Percentiles rank a stretch among this genome's conserved stretches.
Conservation (phyloP, 2,329 filamentous ascomycete genomes). For the Fusarium avenaceum region DNA sequence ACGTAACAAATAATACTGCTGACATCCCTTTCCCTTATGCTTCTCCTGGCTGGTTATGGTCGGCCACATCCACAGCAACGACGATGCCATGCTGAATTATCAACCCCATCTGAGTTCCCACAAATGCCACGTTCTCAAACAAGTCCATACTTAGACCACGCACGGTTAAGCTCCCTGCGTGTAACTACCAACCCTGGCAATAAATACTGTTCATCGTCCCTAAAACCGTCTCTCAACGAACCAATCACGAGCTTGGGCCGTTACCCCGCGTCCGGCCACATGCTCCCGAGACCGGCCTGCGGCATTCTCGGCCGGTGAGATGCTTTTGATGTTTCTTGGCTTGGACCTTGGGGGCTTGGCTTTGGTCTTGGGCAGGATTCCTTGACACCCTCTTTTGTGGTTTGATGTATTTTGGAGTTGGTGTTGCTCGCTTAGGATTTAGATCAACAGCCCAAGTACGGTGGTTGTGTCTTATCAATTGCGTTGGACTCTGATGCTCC, state of each 20-base stretch:
- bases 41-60: not conserved
- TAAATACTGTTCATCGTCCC: conserved; percentile 2
- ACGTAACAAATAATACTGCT: too few relatives aligned
- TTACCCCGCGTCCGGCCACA: conserved; percentile 48
- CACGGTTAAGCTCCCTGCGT: conserved; percentile 24
- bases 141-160: conserved; percentile 19
- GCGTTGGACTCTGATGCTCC: not conserved
- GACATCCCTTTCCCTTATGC: not conserved
- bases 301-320: conserved; percentile 45
- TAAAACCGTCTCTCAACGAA: conserved; percentile 2
- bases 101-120: conserved; percentile 6
- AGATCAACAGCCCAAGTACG: too few relatives aligned
- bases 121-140: conserved; percentile 36
- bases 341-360: conserved; percentile 1
- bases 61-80: not conserved
- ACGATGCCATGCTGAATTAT: conserved; percentile 3
- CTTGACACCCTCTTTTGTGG: conserved; percentile 29
- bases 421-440: conserved; percentile 15
- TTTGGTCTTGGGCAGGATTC: conserved; percentile 24
- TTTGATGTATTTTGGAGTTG: not conserved
- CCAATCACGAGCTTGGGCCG: conserved; percentile 39
- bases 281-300: conserved; percentile 48
- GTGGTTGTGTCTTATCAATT: not conserved
- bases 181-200: conserved; percentile 8
- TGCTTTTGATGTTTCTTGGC: conserved; percentile 24